Base-by-base conservation (phyloP, 1,284 basidiomycete genomes). In the Moesziomyces antarcticus region DNA sequence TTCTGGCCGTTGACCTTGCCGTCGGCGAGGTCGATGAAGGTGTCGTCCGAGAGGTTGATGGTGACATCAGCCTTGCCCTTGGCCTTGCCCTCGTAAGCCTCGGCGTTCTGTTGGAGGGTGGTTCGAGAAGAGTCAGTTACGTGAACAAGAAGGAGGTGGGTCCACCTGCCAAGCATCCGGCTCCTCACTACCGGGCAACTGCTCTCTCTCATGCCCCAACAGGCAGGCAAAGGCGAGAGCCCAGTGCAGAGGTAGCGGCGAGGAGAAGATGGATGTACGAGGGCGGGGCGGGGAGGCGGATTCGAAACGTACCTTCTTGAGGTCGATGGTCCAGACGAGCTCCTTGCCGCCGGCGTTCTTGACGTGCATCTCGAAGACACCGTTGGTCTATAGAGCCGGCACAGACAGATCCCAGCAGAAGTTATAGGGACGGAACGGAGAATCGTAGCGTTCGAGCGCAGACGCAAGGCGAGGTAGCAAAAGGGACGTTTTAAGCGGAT, bases 321-420 rank as follows among this genome's bases (percentile, higher is more conserved):
- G 85, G 87, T 98, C 96, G 78, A 98, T 93, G n/a, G 93, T 94
- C 75, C 76, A 81, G 58, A 82, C 74, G 49, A 87, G 92, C 82
- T 91, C 90, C 85, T 92, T 88, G 77, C 91, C 92, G 37, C 88
- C 88, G 20, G 85, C 86, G 84, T 94, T 94, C 85, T 91, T 90
- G 79, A 97, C 89, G 72, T 90, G 89, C 69, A 97, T 87, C 86
- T 96, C 92, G 85, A 97, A 96, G 85, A 95, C 89, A 75, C 92
- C 93, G 84, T 93, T 94, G 67, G 92, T 93, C 94, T 96, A n/a
- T 43, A 27, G 18, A 25, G 44, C 30, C 13, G 16, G 30, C 25
- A n/a, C n/a, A 27, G 33, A 40, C 20, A 3, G 18, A 53, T 9
- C n/a, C n/a, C 13, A 30, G 45, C 5, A 37, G 10, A 0, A 30